Base-by-base conservation (phyloP, 495 filamentous ascomycete genomes). In the Penicilliopsis zonata region DNA sequence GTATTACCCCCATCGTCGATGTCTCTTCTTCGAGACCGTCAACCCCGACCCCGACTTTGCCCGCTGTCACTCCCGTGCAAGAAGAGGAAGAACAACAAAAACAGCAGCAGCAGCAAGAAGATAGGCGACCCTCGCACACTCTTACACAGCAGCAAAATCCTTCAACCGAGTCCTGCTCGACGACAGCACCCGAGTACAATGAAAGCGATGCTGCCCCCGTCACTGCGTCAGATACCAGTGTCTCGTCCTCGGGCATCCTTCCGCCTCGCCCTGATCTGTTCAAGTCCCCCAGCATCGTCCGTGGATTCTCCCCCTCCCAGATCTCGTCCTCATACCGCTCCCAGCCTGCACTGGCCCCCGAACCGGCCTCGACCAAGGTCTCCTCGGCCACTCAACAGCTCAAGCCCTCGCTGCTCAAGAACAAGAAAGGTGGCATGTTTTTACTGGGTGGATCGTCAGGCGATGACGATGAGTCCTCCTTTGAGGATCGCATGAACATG, bases 271-370 rank as follows among this genome's bases (percentile, higher is more conserved):
- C 48, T 9, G 65, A 66, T 31, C 43, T 70, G 44, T 74, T 69
- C 47, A 71, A 67, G 20, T 74, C 76, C 1, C 80, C 82, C 34
- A 84, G 77, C 47, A 68, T 95, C 28, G 76, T 93, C 33, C 77
- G 83, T 36, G 90, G 88, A 13, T 98, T 96, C 54, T 84, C 82
- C 0, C 83, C 82, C 4, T 78, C 79, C 13, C 70, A 77, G 25
- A 67, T 83, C 9, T 80, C 84, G 2, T 78, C 77, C 0, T 82
- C 80, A 4, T 77, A 74, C 44, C 73, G 80, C 37, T 81, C 79
- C 18, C 58, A 70, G 38, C 61, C 72, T 7, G 61, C 65, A 37
- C 49, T 81, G 20, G 53, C 67, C 31, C 44, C 47, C 21, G 60
- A 61, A 3, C 56, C 63, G 9, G 67, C 59, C 27, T 69, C 70